Evolutionary conservation across 1,284 basidiomycete species (phyloP).

Genomic region (Cryptococcus sp.): DNA sequence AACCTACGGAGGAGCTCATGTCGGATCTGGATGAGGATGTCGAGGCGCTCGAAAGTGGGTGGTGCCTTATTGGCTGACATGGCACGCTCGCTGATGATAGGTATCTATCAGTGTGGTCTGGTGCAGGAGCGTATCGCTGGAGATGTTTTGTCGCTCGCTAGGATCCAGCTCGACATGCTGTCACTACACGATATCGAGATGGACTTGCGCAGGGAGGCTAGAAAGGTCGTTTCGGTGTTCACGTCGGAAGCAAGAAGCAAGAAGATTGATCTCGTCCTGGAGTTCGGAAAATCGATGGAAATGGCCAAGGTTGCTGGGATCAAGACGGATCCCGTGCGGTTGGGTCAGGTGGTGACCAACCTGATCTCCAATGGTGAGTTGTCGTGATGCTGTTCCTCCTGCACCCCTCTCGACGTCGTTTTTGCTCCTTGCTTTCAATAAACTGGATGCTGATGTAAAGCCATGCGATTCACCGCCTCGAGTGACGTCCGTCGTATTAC

Average conservation of each 20-base stretch:
- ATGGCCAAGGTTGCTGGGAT: constrained; percentile 20
- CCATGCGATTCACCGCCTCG: constrained; percentile 32
- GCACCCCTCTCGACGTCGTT: too few relatives aligned
- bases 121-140: constrained; percentile 48
- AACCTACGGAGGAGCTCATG: constrained; percentile 34
- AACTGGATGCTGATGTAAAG: background rate
- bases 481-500: constrained; percentile 28
- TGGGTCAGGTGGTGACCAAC: constrained; percentile 44
- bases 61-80: too few relatives aligned
- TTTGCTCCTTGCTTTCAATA: too few relatives aligned
- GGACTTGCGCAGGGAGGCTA: constrained; percentile 39
- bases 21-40: constrained; percentile 44
- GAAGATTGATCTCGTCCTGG: constrained; percentile 26
- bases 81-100: constrained; percentile 4
- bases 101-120: constrained; percentile 43
- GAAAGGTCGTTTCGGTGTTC: constrained; percentile 38
- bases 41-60: constrained; percentile 38
- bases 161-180: constrained; percentile 45
- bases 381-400: background rate
- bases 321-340: constrained; percentile 43
- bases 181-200: constrained; percentile 39
- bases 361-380: constrained; percentile 24
- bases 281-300: constrained; percentile 29
- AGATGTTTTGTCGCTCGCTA: constrained; percentile 45
- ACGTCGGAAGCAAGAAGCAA: constrained; percentile 36